Evolutionary conservation across 768 basidiomycete species (phyloP).

Genomic region (Lyophyllum semitale): DNA sequence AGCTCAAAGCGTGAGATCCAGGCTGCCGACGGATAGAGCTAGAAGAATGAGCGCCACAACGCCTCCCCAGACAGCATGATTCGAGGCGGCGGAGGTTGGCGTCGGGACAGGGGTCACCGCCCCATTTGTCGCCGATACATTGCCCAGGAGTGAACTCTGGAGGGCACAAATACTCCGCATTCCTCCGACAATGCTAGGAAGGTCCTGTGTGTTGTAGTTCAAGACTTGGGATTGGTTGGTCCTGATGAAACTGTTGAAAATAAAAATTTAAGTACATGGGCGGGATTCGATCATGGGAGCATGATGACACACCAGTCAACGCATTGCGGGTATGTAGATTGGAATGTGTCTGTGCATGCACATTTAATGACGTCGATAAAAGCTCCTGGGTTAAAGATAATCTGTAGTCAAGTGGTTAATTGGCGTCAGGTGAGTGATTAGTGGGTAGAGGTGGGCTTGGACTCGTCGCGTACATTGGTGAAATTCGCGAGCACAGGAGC

Average conservation of each 20-base stretch:
- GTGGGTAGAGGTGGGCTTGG: neutral
- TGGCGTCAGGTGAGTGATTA: neutral
- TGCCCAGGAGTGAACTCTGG: slow-evolving; percentile 53
- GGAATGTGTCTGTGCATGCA: slow-evolving; percentile 53
- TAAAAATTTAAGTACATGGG: neutral
- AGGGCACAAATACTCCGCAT: slow-evolving; percentile 55
- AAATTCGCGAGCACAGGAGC: slow-evolving; percentile 60
- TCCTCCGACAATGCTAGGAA: slow-evolving; percentile 49
- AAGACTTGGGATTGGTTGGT: slow-evolving; percentile 60
- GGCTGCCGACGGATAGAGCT: neutral
- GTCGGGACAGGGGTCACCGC: slow-evolving; percentile 34
- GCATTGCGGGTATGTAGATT: slow-evolving; percentile 59
- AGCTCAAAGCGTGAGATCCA: neutral
- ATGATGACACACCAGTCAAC: slow-evolving; percentile 55
- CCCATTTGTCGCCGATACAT: slow-evolving; percentile 45
- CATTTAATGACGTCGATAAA: slow-evolving; percentile 67
- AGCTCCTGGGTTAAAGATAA: slow-evolving; percentile 64
- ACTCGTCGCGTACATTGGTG: slow-evolving; percentile 46
- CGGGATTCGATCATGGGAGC: neutral
- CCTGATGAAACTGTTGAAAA: slow-evolving; percentile 45
- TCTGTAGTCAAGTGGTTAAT: slow-evolving; percentile 34
- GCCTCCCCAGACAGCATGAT: neutral
- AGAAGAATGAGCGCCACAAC: neutral
- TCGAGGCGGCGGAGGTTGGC: slow-evolving; percentile 24
- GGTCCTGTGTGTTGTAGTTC: slow-evolving; percentile 36